phyloP scores from a whole-genome alignment of 495 filamentous ascomycete species.

The Penicillium cosmopolitanum region DNA sequence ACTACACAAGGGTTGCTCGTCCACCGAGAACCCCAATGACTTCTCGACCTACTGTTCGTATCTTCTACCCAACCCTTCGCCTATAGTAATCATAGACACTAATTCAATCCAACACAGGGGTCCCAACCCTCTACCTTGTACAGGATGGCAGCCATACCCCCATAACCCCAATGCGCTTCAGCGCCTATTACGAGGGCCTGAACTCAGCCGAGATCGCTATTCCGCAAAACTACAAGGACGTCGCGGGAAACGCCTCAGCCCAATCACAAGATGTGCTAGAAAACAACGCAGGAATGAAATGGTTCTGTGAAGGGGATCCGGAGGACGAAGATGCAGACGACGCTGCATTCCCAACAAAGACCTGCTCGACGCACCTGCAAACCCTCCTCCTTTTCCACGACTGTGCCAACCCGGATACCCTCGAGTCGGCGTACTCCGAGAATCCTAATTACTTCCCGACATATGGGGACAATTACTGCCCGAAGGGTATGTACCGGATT shows the following conservation, averaged over 20 bases:
- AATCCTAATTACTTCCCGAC: slow-evolving; percentile 7
- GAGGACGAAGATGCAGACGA: slow-evolving; percentile 8
- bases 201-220: slow-evolving; percentile 22
- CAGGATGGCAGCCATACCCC: slow-evolving; percentile 17
- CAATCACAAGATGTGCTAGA: slow-evolving; percentile 18
- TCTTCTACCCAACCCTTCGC: background rate
- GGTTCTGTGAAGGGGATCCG: slow-evolving; percentile 25
- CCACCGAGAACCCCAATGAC: slow-evolving; percentile 25
- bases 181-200: slow-evolving; percentile 22
- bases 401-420: slow-evolving; percentile 20
- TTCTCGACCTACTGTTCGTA: slow-evolving; percentile 25
- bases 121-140: slow-evolving; percentile 26
- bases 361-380: slow-evolving; percentile 24
- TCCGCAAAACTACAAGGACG: slow-evolving; percentile 21
- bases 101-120: slow-evolving; percentile 12
- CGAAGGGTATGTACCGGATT: slow-evolving; percentile 21
- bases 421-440: slow-evolving; percentile 20
- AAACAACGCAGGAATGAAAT: slow-evolving; percentile 17
- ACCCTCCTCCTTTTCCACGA: slow-evolving; percentile 25
- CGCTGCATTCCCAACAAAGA: slow-evolving; percentile 18
- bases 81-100: background rate
- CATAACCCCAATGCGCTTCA: slow-evolving; percentile 24
- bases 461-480: slow-evolving; percentile 20
- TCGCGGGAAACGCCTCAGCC: slow-evolving; percentile 24
- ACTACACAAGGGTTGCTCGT: slow-evolving; percentile 25